Evolutionary conservation across 2,329 filamentous ascomycete genomes (phyloP), one percentile per base, ranked within the genome.

Genomic region (Paramyrothecium roridum): DNA sequence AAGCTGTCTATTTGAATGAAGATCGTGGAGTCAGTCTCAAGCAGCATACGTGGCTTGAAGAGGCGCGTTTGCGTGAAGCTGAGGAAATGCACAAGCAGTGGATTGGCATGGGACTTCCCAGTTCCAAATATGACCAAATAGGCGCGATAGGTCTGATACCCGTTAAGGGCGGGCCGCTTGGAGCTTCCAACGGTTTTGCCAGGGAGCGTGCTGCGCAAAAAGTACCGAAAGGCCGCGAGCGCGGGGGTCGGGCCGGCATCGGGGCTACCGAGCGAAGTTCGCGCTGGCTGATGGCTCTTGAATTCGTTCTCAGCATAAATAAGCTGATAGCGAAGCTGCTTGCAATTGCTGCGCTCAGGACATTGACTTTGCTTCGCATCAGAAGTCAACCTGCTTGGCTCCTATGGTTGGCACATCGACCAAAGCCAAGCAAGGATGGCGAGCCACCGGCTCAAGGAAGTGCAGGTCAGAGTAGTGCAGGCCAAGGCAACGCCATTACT

Each of bases 1-100:
- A 98, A 71, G 93, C 93, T 3, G 95, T 98, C 0, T 98, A 96
- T 67, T 78, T 99, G 12, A 96, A 97, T 58, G 93, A 98, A 71
- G 93, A 93, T 48, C 84, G 84, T 45, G 81, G 81, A 2, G 85
- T 98, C 52, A 87, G 84, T 57, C 77, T 96, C 2, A 86, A 86
- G 60, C 78, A 82, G 37, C 87, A 87, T 73, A 97, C 95, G 0
- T 99, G 95, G 93, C 77, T 98, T 3, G 95, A 99, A 67, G 90
- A 93, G 63, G 90, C 96, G 61, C 83, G 93, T 7, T 79, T 93
- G 11, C 81, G 86, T 48, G 91, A 98, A 65, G 78, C 96, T 3
- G 86, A 95, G 61, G 75, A 80, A 56, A 61, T 84, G 40, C 76
- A 78, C 40, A 77, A 77, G 64, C 78, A 82, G 51, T 80, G 78